Percentiles rank a stretch among this genome's conserved stretches.
These are phyloP conservation scores for Brasilioporus rufonigricans DNA, from an alignment of 768 basidiomycete species.

Conservation along the genomic window DNA sequence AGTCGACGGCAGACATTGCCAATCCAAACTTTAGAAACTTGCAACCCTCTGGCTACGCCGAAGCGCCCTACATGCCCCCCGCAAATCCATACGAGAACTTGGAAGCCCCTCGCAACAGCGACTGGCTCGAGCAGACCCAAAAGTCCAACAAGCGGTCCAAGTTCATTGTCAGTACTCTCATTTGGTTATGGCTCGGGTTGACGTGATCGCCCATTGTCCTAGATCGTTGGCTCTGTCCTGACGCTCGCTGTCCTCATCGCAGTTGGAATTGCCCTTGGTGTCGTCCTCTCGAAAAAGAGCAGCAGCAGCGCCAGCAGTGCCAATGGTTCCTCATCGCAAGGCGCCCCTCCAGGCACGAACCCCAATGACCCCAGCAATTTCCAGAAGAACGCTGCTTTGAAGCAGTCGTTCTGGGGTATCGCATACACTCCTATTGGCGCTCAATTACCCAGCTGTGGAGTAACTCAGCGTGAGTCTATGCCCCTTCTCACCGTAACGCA, in stretches of 20 bases:
- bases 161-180: slow-evolving; percentile 48
- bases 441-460: slow-evolving; percentile 71
- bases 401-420: slow-evolving; percentile 79
- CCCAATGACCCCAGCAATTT: slow-evolving; percentile 79
- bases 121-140: slow-evolving; percentile 40
- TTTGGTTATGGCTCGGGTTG: background rate
- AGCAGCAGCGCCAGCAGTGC: slow-evolving; percentile 34
- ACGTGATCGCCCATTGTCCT: background rate
- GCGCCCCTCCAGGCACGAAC: slow-evolving; percentile 32
- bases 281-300: slow-evolving; percentile 57
- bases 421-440: slow-evolving; percentile 83
- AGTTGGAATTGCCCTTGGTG: slow-evolving; percentile 62
- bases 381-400: slow-evolving; percentile 60
- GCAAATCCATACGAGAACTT: slow-evolving; percentile 34
- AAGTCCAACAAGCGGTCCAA: slow-evolving; percentile 44
- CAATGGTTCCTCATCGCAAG: slow-evolving; percentile 14
- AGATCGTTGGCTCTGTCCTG: slow-evolving; percentile 55
- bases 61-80: slow-evolving; percentile 24
- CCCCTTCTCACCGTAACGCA: background rate
- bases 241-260: slow-evolving; percentile 50
- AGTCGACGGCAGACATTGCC: slow-evolving; percentile 18
- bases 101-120: slow-evolving; percentile 32
- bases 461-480: slow-evolving; percentile 35
- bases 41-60: slow-evolving; percentile 22
- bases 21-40: slow-evolving; percentile 26